These are phyloP conservation scores for Penicillium cinerascens DNA, from an alignment of 495 filamentous ascomycete genomes.

Conservation along the genomic window DNA sequence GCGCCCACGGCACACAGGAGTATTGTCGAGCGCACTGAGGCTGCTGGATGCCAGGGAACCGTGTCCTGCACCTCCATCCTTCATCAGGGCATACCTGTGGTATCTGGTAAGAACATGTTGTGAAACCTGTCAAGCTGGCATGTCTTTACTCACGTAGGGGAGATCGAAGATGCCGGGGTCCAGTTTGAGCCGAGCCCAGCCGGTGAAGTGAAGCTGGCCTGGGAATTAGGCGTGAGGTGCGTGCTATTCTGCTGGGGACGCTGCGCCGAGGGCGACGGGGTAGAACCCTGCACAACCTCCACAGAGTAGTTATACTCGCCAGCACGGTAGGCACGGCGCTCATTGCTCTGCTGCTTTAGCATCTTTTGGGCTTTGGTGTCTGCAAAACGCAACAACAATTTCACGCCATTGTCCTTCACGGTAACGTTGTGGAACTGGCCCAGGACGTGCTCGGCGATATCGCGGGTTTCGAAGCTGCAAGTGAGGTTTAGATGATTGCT, in stretches of 20 bases:
- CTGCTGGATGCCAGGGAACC: constrained; percentile 32
- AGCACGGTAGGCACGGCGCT: constrained; percentile 86
- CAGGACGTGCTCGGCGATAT: constrained; percentile 84
- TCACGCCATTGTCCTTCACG: constrained; percentile 60
- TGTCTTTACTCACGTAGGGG: constrained; percentile 39
- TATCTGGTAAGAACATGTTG: constrained; percentile 19
- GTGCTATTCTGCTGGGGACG: constrained; percentile 30
- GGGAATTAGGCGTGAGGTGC: constrained; percentile 40
- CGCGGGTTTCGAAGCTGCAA: constrained; percentile 76
- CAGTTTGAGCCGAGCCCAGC: constrained; percentile 40
- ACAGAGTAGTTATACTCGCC: constrained; percentile 82
- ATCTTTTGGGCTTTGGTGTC: constrained; percentile 95
- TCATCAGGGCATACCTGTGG: constrained; percentile 36
- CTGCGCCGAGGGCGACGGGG: constrained; percentile 36
- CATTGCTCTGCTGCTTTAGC: constrained; percentile 89
- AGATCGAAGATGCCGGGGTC: constrained; percentile 50
- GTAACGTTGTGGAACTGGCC: constrained; percentile 69
- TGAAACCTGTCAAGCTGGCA: background rate
- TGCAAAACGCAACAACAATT: constrained; percentile 91
- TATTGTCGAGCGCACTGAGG: constrained; percentile 28
- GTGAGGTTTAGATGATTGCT: background rate
- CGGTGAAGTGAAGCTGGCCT: constrained; percentile 41
- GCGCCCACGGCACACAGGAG: constrained; percentile 28
- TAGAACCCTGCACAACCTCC: constrained; percentile 43
- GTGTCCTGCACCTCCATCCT: constrained; percentile 30